Evolutionary conservation across 2,329 filamentous ascomycete species (phyloP), one percentile per base, ranked within the genome.

Genomic region (Fusarium abutilonis): DNA sequence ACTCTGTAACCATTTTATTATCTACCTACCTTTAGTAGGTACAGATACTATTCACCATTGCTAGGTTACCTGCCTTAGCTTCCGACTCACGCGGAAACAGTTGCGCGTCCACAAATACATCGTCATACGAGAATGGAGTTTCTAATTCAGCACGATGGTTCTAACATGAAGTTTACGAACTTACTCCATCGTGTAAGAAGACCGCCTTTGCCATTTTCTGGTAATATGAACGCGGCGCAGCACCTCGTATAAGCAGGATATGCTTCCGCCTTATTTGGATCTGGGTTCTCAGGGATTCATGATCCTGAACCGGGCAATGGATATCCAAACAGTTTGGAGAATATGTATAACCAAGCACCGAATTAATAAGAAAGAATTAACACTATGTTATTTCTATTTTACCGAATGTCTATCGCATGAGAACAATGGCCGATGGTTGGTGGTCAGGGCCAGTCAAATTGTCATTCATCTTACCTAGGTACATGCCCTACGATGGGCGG

Each of bases 141-240:
- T 26, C 23, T 26, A 26, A 3, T 26, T 8, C 23, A 29, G 28
- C 28, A 29, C 9, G 28, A 29, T 29, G 10, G 9, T 29, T 4
- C 11, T 29, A 9, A 10, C 28, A 29, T 10, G 28, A 29, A 9
- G 23, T 26, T 29, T 10, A 9, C 28, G 10, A 13, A 29, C 10
- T 11, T 9, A 3, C 31, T 34, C 14, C 3, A n/a, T n/a, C 31
- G 14, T 23, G 17, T 51, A 42, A 32, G n/a, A 10, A 52, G 35
- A 26, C 28, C 42, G 29, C 19, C 23, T 31, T 42, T 44, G 36
- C 39, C 17, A 23, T 38, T 41, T 8, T 14, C 6, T 49, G 26
- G 36, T 51, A 23, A 47, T 44, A 38, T 31, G 14, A 34, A n/a
- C n/a, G 57, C 55, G 57, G 49, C 57, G 55, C 55, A 60, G 57